Conservation (phyloP, 1,284 basidiomycete species). For the Grifola frondosa region DNA sequence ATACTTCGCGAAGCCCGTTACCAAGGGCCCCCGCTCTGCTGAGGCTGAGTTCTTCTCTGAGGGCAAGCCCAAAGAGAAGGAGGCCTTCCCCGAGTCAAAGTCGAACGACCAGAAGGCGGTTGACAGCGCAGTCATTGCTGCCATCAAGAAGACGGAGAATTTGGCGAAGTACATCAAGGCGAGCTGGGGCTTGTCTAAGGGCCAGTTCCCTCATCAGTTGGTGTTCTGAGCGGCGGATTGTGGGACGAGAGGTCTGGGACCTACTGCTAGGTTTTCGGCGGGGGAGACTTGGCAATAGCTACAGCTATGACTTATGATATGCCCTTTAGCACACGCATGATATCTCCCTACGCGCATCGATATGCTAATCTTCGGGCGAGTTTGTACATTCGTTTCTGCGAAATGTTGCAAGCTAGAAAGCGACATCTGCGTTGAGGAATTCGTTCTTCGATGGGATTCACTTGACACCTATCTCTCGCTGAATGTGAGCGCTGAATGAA, state of each 20-base stretch:
- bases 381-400: background rate
- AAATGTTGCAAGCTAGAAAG: too few species aligned
- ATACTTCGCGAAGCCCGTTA: conserved; percentile 87
- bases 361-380: conserved; percentile 18
- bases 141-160: conserved; percentile 92
- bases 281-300: conserved; percentile 22
- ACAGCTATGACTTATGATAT: conserved; percentile 32
- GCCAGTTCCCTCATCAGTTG: conserved; percentile 88
- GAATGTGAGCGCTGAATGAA: too few species aligned
- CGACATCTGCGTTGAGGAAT: too few species aligned
- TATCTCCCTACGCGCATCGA: conserved; percentile 22
- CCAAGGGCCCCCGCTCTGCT: conserved; percentile 73
- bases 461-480: too few species aligned
- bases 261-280: conserved; percentile 18
- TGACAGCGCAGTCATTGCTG: conserved; percentile 83
- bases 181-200: conserved; percentile 94
- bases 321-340: conserved; percentile 30
- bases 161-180: conserved; percentile 94
- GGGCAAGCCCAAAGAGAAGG: conserved; percentile 92
- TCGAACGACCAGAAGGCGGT: conserved; percentile 91
- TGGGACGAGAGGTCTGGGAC: conserved; percentile 19
- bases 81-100: conserved; percentile 87
- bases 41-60: conserved; percentile 97
- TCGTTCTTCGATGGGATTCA: too few species aligned
- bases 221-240: conserved; percentile 59